Conservation (phyloP, 202 grass and related monocot genomes). For the Setaria viridis region DNA sequence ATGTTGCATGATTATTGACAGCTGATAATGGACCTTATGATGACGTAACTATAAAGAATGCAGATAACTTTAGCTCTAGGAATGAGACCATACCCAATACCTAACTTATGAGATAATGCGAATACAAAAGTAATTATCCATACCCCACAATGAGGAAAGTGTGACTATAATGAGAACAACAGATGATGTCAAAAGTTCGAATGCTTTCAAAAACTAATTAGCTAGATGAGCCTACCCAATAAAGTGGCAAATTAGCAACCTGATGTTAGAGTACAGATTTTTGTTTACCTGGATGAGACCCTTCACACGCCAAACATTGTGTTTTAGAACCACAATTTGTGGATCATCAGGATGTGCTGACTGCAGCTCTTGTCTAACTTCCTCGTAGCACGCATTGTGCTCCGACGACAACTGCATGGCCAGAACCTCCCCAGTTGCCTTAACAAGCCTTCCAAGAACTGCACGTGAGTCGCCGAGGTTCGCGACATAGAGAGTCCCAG, state of each 20-base stretch:
- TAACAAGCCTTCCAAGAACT: slow-evolving; percentile 77
- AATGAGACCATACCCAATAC: slow-evolving; percentile 50
- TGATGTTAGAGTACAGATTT: slow-evolving; percentile 27
- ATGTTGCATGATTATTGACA: slow-evolving; percentile 15
- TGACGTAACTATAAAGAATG: slow-evolving; percentile 34
- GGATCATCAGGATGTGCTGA: slow-evolving; percentile 82
- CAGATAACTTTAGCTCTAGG: slow-evolving; percentile 41
- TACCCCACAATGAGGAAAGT: slow-evolving; percentile 42
- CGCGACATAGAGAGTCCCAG: slow-evolving; percentile 69
- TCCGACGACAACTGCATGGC: slow-evolving; percentile 78
- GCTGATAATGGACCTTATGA: slow-evolving; percentile 40
- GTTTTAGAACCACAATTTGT: slow-evolving; percentile 83
- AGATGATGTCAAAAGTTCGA: slow-evolving; percentile 30
- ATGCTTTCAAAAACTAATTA: slow-evolving; percentile 32
- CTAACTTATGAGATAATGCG: slow-evolving; percentile 45
- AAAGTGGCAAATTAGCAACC: slow-evolving; percentile 9
- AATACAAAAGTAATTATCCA: slow-evolving; percentile 34
- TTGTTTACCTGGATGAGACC: slow-evolving; percentile 84
- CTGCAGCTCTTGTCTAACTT: slow-evolving; percentile 81
- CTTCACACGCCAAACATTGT: slow-evolving; percentile 98
- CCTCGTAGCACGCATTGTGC: slow-evolving; percentile 76
- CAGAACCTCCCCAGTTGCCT: slow-evolving; percentile 76
- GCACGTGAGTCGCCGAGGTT: slow-evolving; percentile 85
- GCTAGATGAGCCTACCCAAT: slow-evolving; percentile 13
- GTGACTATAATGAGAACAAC: slow-evolving; percentile 21